Conservation (phyloP, 2,329 filamentous ascomycete species). For the Pyrenophora tritici-repentis region DNA sequence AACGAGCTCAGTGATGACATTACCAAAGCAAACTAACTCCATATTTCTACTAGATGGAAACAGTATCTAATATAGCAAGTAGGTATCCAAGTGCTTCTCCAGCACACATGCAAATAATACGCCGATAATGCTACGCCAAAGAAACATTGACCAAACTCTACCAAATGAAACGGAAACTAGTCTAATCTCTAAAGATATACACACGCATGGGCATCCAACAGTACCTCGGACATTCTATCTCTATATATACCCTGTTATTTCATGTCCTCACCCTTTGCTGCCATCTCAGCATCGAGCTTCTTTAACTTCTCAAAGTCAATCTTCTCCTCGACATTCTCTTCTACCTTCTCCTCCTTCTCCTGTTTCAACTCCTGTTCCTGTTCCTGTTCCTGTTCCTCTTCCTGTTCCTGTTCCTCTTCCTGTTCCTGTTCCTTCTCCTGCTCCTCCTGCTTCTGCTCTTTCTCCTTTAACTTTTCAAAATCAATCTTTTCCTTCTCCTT, state of each 20-base stretch:
- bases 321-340: conserved; percentile 18
- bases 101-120: no score
- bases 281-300: not conserved
- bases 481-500: conserved; percentile 19
- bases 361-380: conserved; percentile 15
- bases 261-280: not conserved
- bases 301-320: conserved; percentile 14
- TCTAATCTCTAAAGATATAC: no score
- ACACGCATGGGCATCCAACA: not conserved
- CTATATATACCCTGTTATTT: conserved; percentile 1
- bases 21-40: no score
- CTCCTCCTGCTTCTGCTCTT: not conserved
- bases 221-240: conserved; percentile 1
- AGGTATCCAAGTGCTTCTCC: no score
- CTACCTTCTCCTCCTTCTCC: conserved; percentile 17
- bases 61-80: no score
- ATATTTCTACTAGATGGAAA: no score
- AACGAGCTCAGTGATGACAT: no score
- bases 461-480: conserved; percentile 11
- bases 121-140: no score
- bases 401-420: no score
- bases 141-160: no score
- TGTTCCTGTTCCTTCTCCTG: no score
- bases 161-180: no score
- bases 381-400: conserved; percentile 16